phyloP scores from a whole-genome alignment of 805 yeast species.

The Saccharomyces cerevisiae region DNA sequence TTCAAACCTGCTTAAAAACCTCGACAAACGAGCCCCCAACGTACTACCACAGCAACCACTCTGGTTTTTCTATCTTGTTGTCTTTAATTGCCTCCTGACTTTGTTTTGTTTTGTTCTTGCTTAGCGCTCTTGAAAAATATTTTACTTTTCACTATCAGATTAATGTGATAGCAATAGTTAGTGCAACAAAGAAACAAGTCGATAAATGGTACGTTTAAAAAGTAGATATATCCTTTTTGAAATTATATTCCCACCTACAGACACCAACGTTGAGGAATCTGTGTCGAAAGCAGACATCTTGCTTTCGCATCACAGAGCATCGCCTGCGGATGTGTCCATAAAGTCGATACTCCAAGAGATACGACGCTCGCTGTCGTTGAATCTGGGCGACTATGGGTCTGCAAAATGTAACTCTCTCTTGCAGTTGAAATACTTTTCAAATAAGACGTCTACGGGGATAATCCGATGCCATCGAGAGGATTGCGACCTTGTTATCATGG shows the following conservation, averaged over 20 bases:
- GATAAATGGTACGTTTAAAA: slow-evolving; percentile 75
- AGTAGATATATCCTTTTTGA: slow-evolving; percentile 80
- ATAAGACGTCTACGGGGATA: slow-evolving; percentile 76
- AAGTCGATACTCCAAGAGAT: slow-evolving; percentile 46
- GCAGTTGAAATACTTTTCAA: slow-evolving; percentile 70
- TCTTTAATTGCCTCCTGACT: background rate
- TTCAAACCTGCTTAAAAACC: background rate
- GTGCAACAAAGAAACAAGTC: background rate
- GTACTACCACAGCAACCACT: background rate
- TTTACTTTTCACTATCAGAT: background rate
- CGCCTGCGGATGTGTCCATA: slow-evolving; percentile 41
- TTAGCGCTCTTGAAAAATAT: background rate
- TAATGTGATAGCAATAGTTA: background rate
- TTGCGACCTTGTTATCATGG: slow-evolving; percentile 54
- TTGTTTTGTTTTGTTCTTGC: background rate
- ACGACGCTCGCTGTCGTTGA: slow-evolving; percentile 46
- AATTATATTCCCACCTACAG: slow-evolving; percentile 52
- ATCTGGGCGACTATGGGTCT: slow-evolving; percentile 73
- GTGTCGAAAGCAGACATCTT: slow-evolving; percentile 19
- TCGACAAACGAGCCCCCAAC: background rate
- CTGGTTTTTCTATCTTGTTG: background rate
- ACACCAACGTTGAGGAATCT: slow-evolving; percentile 8
- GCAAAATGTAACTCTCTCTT: slow-evolving; percentile 56
- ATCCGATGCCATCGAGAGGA: slow-evolving; percentile 65
- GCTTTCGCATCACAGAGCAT: slow-evolving; percentile 42